Percentiles rank a stretch among this genome's conserved stretches.
These are phyloP conservation scores for Puccinellia tenuiflora DNA, from an alignment of 176 grass and related monocot genomes.

Conservation along the genomic window DNA sequence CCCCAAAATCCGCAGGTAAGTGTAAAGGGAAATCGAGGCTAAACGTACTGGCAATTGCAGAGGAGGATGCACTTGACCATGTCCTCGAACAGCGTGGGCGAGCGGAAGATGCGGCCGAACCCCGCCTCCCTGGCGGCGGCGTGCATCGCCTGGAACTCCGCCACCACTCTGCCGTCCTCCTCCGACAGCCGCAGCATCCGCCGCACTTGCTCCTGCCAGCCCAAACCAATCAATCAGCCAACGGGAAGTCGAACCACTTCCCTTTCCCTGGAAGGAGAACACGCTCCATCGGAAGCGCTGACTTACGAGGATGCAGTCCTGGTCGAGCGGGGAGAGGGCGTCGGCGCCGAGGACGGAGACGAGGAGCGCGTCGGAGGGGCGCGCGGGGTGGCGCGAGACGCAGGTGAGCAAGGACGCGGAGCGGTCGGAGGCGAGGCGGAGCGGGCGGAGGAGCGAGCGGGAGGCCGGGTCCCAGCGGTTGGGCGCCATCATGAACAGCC, in stretches of 20 bases:
- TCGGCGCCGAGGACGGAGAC: constrained; percentile 45
- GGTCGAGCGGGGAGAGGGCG: constrained; percentile 39
- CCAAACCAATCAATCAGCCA: not conserved
- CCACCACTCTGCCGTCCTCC: constrained; percentile 27
- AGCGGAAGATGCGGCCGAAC: constrained; percentile 73
- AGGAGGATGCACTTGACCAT: constrained; percentile 92
- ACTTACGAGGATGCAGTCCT: constrained; percentile 53
- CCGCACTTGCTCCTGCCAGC: constrained; percentile 54
- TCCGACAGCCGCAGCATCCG: constrained; percentile 70
- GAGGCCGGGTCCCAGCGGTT: constrained; percentile 64
- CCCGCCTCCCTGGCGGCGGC: constrained; percentile 35
- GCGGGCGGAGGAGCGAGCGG: constrained; percentile 56
- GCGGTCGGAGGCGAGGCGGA: constrained; percentile 61
- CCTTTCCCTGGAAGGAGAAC: no score
- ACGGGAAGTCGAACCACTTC: not conserved
- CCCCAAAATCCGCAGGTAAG: not conserved
- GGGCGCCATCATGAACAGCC: constrained; percentile 93
- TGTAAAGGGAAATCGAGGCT: not conserved
- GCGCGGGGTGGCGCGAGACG: constrained; percentile 47
- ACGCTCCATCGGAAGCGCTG: not conserved
- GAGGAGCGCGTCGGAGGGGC: constrained; percentile 22
- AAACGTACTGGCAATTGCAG: constrained; percentile 70
- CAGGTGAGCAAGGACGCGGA: constrained; percentile 28
- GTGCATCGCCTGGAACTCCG: constrained; percentile 61
- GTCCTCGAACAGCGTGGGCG: constrained; percentile 73